Evolutionary conservation across 805 yeast species (phyloP), one percentile per base, ranked within the genome.

Genomic region (Yarrowia hollandica): DNA sequence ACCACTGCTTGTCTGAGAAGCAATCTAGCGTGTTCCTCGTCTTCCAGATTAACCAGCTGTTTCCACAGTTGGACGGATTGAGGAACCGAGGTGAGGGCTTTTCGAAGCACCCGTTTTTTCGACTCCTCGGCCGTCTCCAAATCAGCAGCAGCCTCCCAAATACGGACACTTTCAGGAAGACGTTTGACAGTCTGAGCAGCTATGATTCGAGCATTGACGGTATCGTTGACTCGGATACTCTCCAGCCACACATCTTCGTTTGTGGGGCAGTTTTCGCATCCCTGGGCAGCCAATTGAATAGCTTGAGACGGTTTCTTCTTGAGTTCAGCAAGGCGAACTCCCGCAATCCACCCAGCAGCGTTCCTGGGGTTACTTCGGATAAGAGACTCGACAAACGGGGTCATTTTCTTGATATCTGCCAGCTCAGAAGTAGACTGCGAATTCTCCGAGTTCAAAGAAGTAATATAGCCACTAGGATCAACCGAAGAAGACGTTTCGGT

Each of bases 221-320:
- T 60, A 3, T 71, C 71, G 66, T 89, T 83, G 11, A 91, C 72
- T 46, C 88, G 76, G 5, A 92, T 74, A 66, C 80, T 85, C 63
- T 88, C 96, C 7, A 91, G 69, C 99, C 99, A 92, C 0, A 90
- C 75, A 11, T 82, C 86, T 61, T 84, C 95, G 64, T 77, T 81
- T 35, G 73, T 74, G 0, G 90, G 88, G 63, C 91, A 82, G 39
- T 74, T 74, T 4, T 73, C 75, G 66, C 96, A 87, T 1, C 96
- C 99, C 67, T 88, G 82, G n/a, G 75, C 76, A 6, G 90, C 84
- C 14, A 87, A 62, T 19, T 71, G 72, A 57, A 79, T 79, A 0
- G 98, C 97, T 12, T 71, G 71, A 5, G 72, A 72, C 58, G 75
- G 74, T 55, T 82, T 83, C 41, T 77, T 77, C 1, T 84, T 85